Percentiles rank a stretch among this genome's conserved stretches.
Evolutionary conservation across 1,284 basidiomycete genomes (phyloP).

Genomic region (Ustilago crameri): DNA sequence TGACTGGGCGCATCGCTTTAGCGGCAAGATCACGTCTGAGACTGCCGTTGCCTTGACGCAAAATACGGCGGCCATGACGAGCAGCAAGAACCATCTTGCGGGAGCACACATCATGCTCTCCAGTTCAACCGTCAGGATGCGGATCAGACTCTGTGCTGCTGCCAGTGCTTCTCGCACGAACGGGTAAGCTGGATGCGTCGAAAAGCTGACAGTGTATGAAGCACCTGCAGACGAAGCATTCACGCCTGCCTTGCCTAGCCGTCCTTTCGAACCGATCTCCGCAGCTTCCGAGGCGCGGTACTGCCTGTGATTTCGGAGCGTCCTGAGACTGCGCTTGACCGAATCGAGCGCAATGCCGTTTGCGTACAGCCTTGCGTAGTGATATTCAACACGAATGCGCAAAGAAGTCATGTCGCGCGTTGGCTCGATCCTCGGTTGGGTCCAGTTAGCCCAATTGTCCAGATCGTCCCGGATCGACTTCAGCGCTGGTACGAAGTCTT

Average conservation of each 20-base stretch:
- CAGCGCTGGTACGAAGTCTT: slow-evolving; percentile 49
- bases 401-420: slow-evolving; percentile 53
- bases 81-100: slow-evolving; percentile 51
- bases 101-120: slow-evolving; percentile 56
- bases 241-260: slow-evolving; percentile 29
- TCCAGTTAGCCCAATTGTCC: slow-evolving; percentile 55
- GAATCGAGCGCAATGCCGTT: slow-evolving; percentile 53
- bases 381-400: slow-evolving; percentile 50
- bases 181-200: slow-evolving; percentile 50
- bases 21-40: slow-evolving; percentile 47
- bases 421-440: slow-evolving; percentile 45
- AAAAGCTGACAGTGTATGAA: slow-evolving; percentile 44
- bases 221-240: slow-evolving; percentile 19
- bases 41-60: slow-evolving; percentile 54
- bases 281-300: slow-evolving; percentile 49
- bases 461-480: slow-evolving; percentile 49
- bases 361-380: slow-evolving; percentile 51
- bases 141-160: slow-evolving; percentile 52
- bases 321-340: slow-evolving; percentile 45
- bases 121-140: slow-evolving; percentile 49
- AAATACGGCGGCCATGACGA: slow-evolving; percentile 54
- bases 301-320: slow-evolving; percentile 33
- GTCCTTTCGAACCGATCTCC: slow-evolving; percentile 44
- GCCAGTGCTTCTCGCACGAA: slow-evolving; percentile 54
- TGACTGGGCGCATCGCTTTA: slow-evolving; percentile 47